Evolutionary conservation across 2,329 filamentous ascomycete genomes (phyloP), one percentile per base, ranked within the genome.

Genomic region (Albifimbria verrucaria): DNA sequence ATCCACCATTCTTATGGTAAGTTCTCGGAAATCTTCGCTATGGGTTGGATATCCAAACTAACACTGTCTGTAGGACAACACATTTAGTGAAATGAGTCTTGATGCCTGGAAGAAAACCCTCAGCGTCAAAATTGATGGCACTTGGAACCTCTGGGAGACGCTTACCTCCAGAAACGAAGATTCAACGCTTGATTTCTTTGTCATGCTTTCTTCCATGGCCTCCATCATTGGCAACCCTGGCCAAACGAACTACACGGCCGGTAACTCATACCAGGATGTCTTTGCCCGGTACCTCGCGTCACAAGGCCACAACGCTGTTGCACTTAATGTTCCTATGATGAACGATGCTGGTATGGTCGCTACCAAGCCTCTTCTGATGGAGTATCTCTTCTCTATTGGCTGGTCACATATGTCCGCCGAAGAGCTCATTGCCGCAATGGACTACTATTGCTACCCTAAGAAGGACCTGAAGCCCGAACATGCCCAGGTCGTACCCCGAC

Each of bases 211-310:
- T 1, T 71, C 69, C 12, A 53, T 67, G 2, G 58, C 60, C 0
- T 62, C 57, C 17, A 53, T 68, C 9, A n/a, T 67, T 11, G 69
- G 66, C 3, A 56, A 54, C 24, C 54, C 58, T 6, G 60, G 56
- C 2, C 68, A 71, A 51, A 60, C 63, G 46, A 71, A 70, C 51
- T 76, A 76, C 52, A 53, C 61, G 2, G 68, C 70, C 4, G 72
- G 63, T 21, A 72, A 71, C 56, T 55, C 59, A 22, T 74, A 66
- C 59, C 55, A 69, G 32, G 67, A 72, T 49, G 61, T 62, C 6
- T 59, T 74, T 12, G 65, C 60, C 32, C 57, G 61, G 11, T 64
- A 68, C 42, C 65, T 71, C 6, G 56, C 61, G 4, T 52, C 53
- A 9, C 53, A 58, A n/a, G 32, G 32, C 11, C 59, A 70, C 2